These are phyloP conservation scores for Coemansia sp. DNA, from an alignment of 192 early-diverging fungal species.

Conservation along the genomic window DNA sequence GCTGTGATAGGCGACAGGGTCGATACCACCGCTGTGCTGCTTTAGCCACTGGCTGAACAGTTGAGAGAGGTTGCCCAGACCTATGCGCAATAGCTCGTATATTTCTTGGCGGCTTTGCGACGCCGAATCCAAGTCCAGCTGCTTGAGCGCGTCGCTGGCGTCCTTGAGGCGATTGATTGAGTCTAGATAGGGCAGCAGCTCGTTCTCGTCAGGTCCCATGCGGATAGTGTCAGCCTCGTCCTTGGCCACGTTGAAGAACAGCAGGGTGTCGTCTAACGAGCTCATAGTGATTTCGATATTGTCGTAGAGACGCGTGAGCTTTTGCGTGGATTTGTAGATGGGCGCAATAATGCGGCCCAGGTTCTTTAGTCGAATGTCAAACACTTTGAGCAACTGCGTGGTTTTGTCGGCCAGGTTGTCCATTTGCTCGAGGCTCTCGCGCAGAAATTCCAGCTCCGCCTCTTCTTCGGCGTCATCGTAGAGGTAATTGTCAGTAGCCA, in stretches of 20 bases:
- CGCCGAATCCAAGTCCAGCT: slow-evolving; percentile 52
- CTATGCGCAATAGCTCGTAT: slow-evolving; percentile 49
- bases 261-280: slow-evolving; percentile 52
- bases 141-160: slow-evolving; percentile 51
- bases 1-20: slow-evolving; percentile 53
- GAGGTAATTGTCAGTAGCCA: slow-evolving; percentile 40
- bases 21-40: slow-evolving; percentile 56
- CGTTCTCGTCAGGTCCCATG: slow-evolving; percentile 52
- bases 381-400: slow-evolving; percentile 52
- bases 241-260: slow-evolving; percentile 56
- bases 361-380: slow-evolving; percentile 57
- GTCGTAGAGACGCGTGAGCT: slow-evolving; percentile 48
- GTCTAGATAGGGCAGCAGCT: slow-evolving; percentile 57
- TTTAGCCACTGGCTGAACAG: slow-evolving; percentile 60
- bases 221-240: slow-evolving; percentile 53
- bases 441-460: slow-evolving; percentile 56
- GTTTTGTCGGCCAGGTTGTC: slow-evolving; percentile 56
- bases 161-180: slow-evolving; percentile 58
- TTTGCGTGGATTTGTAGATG: slow-evolving; percentile 58
- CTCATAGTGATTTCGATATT: slow-evolving; percentile 53
- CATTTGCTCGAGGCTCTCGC: slow-evolving; percentile 59
- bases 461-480: slow-evolving; percentile 56
- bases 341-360: slow-evolving; percentile 53
- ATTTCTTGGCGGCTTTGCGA: slow-evolving; percentile 51
- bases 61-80: slow-evolving; percentile 56